Evolutionary conservation across 2,329 filamentous ascomycete genomes (phyloP), one percentile per base, ranked within the genome.

Genomic region (Aspergillus sp.): DNA sequence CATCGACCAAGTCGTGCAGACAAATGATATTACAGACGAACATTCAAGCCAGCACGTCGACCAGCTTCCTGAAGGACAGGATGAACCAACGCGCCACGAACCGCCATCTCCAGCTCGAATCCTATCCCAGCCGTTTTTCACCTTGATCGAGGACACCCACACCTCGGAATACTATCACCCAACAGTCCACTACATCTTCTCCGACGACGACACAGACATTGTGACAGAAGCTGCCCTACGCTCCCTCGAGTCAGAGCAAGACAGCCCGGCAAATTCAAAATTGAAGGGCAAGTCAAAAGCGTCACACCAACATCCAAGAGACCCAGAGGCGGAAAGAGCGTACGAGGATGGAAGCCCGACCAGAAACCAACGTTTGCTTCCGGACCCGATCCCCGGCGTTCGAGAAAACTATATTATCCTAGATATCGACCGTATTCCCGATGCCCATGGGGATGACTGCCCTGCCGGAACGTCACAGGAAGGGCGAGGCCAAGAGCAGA

Each of bases 111-210:
- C 61, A 4, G 59, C 57, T 12, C 59, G 77, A 72, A 77, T 77
- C 4, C 72, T 78, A 3, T 93, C 96, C 73, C 82, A 86, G 44
- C 90, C 91, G 2, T 89, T 96, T 78, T 97, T 96, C 79, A 89
- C 91, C 1, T 80, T 97, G 42, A 81, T 98, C 62, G 86, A 90
- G 69, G 92, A 96, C 73, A 77, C 83, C 11, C 83, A 85, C n/a
- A 87, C 85, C 8, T 83, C 85, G 66, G 85, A 90, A 45, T 89
- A 91, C 60, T 83, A 91, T 67, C 93, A 98, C 71, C 95, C 93
- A 1, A 86, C 85, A 53, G 86, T 96, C 1, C 91, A 93, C 77
- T 98, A 98, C 77, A 84, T 98, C 68, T 98, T 99, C 78, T 85
- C 85, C 65, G 93, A 98, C 74, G 95, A 98, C 74, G 92, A 97